These are phyloP conservation scores for Pisolithus orientalis DNA, from an alignment of 768 basidiomycete species.

Conservation along the genomic window DNA sequence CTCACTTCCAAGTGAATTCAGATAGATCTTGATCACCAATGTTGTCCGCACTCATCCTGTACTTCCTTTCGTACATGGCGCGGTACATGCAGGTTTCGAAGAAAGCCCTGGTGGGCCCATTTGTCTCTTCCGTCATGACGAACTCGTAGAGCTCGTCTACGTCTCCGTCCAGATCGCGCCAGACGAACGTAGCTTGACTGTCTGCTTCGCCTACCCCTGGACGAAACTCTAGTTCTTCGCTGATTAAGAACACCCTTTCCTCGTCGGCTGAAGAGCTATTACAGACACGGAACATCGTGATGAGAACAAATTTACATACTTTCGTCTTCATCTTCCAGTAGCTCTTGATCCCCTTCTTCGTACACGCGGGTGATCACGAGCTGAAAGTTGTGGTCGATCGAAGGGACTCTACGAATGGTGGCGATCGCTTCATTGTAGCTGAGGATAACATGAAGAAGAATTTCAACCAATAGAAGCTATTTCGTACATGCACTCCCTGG, in stretches of 20 bases:
- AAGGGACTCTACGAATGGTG: slow-evolving; percentile 80
- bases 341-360: slow-evolving; percentile 93
- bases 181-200: slow-evolving; percentile 77
- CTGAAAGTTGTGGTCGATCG: slow-evolving; percentile 76
- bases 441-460: slow-evolving; percentile 4
- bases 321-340: slow-evolving; percentile 91
- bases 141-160: slow-evolving; percentile 94
- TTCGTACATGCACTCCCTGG: slow-evolving; percentile 93
- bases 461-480: neutral
- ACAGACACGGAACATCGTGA: slow-evolving; percentile 1
- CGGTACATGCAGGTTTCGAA: slow-evolving; percentile 94
- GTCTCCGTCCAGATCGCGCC: slow-evolving; percentile 90
- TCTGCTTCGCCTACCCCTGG: slow-evolving; percentile 63
- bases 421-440: slow-evolving; percentile 96
- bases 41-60: slow-evolving; percentile 63
- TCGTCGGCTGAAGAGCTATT: slow-evolving; percentile 64
- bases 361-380: slow-evolving; percentile 95
- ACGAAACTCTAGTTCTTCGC: slow-evolving; percentile 85
- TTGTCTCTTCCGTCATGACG: slow-evolving; percentile 71
- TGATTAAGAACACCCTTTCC: slow-evolving; percentile 87
- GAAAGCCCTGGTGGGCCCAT: slow-evolving; percentile 70
- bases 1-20: slow-evolving; percentile 79
- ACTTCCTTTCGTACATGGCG: slow-evolving; percentile 95
- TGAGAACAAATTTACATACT: slow-evolving; percentile 39
- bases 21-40: slow-evolving; percentile 63